phyloP scores from a whole-genome alignment of 139 green algal genomes.

The Tetraselmis striata region DNA sequence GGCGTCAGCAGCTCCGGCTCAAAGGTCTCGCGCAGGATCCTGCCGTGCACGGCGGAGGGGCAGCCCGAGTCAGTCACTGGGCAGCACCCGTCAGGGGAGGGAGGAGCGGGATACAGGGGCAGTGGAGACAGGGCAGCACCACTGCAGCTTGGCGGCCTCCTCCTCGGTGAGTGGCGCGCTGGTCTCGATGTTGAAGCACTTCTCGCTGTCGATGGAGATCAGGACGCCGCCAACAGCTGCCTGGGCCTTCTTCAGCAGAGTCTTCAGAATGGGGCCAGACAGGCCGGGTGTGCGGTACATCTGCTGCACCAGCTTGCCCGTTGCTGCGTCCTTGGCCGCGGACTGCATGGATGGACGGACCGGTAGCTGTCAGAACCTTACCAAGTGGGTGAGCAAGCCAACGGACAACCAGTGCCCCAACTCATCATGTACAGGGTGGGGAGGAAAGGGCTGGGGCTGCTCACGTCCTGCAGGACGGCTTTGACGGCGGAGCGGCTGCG shows the following conservation, averaged over 20 bases:
- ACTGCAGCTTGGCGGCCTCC: conserved; percentile 73
- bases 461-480: too few species aligned
- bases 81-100: background rate
- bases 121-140: conserved; percentile 36
- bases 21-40: conserved; percentile 92
- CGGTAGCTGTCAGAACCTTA: too few species aligned
- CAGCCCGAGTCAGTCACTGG: background rate
- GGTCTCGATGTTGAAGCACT: conserved; percentile 90
- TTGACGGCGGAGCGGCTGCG: too few species aligned
- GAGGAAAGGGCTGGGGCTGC: too few species aligned
- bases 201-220: conserved; percentile 64
- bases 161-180: conserved; percentile 44
- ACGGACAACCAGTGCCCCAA: too few species aligned
- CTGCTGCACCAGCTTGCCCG: conserved; percentile 55
- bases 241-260: conserved; percentile 70
- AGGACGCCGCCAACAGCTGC: conserved; percentile 62
- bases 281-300: conserved; percentile 78
- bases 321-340: background rate
- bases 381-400: too few species aligned
- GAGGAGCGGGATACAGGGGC: too few species aligned
- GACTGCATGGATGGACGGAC: too few species aligned
- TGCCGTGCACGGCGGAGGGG: conserved; percentile 14
- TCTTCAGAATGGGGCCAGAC: conserved; percentile 43
- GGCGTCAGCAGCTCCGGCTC: conserved; percentile 82
- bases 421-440: too few species aligned